Evolutionary conservation across 2,329 filamentous ascomycete genomes (phyloP).

Genomic region (Colletotrichum filicis): DNA sequence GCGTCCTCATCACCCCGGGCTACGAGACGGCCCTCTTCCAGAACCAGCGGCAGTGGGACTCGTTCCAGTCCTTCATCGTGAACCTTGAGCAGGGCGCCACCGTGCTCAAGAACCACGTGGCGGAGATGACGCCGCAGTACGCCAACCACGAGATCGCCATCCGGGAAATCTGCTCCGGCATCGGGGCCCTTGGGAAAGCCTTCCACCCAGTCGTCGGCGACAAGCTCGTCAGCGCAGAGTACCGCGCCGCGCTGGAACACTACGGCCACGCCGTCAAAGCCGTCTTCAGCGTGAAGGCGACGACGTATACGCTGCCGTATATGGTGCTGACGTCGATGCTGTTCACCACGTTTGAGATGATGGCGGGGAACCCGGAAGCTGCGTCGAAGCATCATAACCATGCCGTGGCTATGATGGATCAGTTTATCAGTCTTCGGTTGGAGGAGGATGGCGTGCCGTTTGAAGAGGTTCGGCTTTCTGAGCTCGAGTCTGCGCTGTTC

Average conservation of each 20-base stretch:
- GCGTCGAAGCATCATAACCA: slow-evolving; percentile 18
- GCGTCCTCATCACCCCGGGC: background rate
- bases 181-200: slow-evolving; percentile 4
- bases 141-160: background rate
- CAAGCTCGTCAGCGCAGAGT: background rate
- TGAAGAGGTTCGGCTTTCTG: background rate
- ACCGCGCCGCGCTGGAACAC: slow-evolving; percentile 16
- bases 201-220: background rate
- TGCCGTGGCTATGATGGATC: slow-evolving; percentile 25
- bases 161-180: slow-evolving; percentile 23
- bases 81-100: slow-evolving; percentile 14
- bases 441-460: background rate
- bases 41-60: slow-evolving; percentile 26
- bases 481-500: slow-evolving; percentile 16
- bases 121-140: slow-evolving; percentile 5
- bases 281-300: background rate
- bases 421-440: background rate
- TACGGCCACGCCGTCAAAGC: slow-evolving; percentile 16
- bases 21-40: slow-evolving; percentile 20
- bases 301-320: background rate
- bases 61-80: slow-evolving; percentile 17
- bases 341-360: slow-evolving; percentile 18
- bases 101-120: background rate
- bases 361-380: slow-evolving; percentile 3
- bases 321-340: slow-evolving; percentile 23